phyloP scores from a whole-genome alignment of 805 yeast species.

The Saturnispora gosingensis region DNA sequence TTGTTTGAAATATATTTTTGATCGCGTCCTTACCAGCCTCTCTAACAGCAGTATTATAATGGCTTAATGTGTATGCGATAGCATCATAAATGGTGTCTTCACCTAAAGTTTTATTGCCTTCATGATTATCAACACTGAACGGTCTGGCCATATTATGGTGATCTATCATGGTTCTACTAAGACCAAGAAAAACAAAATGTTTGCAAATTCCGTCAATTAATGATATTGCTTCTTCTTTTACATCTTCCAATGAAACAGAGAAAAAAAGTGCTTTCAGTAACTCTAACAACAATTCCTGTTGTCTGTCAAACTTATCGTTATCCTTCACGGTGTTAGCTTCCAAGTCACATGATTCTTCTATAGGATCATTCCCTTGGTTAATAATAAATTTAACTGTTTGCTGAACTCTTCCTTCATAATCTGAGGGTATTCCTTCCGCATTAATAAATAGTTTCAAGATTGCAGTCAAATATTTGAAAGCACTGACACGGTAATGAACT shows the following conservation, averaged over 20 bases:
- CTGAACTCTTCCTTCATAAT: constrained; percentile 35
- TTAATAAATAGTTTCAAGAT: constrained; percentile 63
- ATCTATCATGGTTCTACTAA: constrained; percentile 64
- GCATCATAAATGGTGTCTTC: constrained; percentile 68
- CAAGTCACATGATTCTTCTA: constrained; percentile 18
- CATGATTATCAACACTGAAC: constrained; percentile 69
- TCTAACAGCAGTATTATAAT: constrained; percentile 60
- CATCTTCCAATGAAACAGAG: constrained; percentile 66
- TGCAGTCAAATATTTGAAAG: constrained; percentile 62
- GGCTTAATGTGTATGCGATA: constrained; percentile 70
- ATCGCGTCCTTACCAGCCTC: constrained; percentile 63
- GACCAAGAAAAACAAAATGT: constrained; percentile 70
- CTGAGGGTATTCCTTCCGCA: constrained; percentile 38
- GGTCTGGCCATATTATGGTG: constrained; percentile 57
- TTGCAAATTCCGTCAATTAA: constrained; percentile 61
- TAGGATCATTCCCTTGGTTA: constrained; percentile 24
- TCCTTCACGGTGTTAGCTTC: constrained; percentile 38
- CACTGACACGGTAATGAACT: constrained; percentile 62
- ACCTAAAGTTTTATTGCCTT: constrained; percentile 61
- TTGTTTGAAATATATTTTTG: constrained; percentile 48
- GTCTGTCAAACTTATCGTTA: constrained; percentile 41
- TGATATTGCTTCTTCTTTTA: constrained; percentile 54
- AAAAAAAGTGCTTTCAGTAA: constrained; percentile 65
- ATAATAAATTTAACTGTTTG: constrained; percentile 38
- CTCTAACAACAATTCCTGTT: constrained; percentile 55